phyloP scores from a whole-genome alignment of 495 filamentous ascomycete species.

The Talaromyces nanjingensis region DNA sequence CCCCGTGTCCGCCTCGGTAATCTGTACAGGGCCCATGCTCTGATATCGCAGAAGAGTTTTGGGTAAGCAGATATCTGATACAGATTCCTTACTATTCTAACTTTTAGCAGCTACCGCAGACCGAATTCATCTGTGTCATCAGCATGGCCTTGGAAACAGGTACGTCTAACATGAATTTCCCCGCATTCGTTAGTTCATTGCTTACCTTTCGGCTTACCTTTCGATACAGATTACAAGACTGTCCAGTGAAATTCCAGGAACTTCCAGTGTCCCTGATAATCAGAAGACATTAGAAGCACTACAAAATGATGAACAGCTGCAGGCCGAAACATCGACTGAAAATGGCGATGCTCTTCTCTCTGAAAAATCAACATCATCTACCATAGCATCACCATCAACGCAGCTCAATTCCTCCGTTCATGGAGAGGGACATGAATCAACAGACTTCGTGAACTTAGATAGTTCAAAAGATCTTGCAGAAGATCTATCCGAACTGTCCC shows the following conservation, averaged over 20 bases:
- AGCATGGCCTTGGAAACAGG: neutral
- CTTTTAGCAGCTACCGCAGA: neutral
- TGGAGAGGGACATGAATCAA: neutral
- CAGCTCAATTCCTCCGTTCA: neutral
- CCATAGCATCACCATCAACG: neutral
- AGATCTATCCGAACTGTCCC: neutral
- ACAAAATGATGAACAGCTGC: neutral
- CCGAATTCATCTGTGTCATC: neutral
- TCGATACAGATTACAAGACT: neutral
- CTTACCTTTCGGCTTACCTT: neutral
- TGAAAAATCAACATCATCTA: neutral
- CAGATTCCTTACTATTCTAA: neutral
- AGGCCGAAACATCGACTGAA: neutral
- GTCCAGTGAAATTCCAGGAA: neutral
- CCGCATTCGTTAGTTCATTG: neutral
- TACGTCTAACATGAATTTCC: neutral
- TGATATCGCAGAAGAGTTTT: neutral
- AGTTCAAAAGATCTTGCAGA: neutral
- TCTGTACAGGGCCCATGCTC: neutral
- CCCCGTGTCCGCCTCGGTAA: neutral
- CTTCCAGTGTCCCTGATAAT: neutral
- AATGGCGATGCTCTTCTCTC: neutral
- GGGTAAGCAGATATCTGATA: neutral
- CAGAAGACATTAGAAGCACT: neutral
- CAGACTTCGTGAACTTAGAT: neutral